Evolutionary conservation across 1,284 basidiomycete species (phyloP).

Genomic region (Trametes versicolor): DNA sequence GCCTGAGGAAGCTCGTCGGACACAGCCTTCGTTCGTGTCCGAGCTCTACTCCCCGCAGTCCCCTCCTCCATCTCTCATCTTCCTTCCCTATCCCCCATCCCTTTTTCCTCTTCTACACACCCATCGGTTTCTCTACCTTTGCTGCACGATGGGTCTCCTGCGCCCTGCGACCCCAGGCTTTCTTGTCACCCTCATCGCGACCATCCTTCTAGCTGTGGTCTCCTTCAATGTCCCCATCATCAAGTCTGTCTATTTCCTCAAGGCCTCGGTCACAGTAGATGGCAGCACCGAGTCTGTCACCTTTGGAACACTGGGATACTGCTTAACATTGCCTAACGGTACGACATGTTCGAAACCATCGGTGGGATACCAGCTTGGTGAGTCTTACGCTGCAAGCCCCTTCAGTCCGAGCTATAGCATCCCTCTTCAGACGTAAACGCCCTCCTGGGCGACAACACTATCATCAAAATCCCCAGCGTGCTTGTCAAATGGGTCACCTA

Average conservation of each 20-base stretch:
- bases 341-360: constrained; percentile 81
- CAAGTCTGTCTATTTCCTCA: constrained; percentile 87
- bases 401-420: constrained; percentile 18
- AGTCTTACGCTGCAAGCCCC: constrained; percentile 43
- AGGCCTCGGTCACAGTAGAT: constrained; percentile 66
- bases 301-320: constrained; percentile 90
- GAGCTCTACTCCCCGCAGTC: constrained; percentile 2
- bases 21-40: constrained; percentile 23
- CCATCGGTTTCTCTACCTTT: constrained; percentile 3
- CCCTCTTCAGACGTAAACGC: constrained; percentile 73
- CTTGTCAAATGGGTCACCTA: constrained; percentile 93
- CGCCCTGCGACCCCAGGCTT: constrained; percentile 89
- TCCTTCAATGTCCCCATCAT: constrained; percentile 88
- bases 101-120: constrained; percentile 2
- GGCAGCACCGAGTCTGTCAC: constrained; percentile 69
- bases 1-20: constrained; percentile 8
- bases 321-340: constrained; percentile 61
- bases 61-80: constrained; percentile 18
- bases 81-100: constrained; percentile 11
- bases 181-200: constrained; percentile 78
- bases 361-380: constrained; percentile 87
- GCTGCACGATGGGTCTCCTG: constrained; percentile 61
- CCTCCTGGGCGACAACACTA: constrained; percentile 74
- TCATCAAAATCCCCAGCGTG: constrained; percentile 77
- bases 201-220: constrained; percentile 80